phyloP scores from a whole-genome alignment of 768 basidiomycete species.

The Podaxis pistillaris region DNA sequence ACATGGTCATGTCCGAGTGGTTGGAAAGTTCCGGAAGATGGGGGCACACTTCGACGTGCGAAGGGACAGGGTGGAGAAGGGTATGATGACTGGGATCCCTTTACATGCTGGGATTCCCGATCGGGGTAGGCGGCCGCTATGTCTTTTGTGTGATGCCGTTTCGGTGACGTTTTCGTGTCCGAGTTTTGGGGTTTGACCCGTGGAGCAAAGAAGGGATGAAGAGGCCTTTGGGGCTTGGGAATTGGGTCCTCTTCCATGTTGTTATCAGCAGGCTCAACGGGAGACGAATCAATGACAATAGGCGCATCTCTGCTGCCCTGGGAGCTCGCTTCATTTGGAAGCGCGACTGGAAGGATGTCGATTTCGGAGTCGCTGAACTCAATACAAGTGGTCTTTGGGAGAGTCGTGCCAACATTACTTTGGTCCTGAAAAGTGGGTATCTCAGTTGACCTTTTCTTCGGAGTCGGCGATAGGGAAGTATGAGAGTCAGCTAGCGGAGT shows the following conservation, averaged over 20 bases:
- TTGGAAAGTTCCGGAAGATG: slow-evolving; percentile 3
- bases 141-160: slow-evolving; percentile 14
- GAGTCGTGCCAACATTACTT: background rate
- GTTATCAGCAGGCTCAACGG: slow-evolving; percentile 25
- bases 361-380: slow-evolving; percentile 2
- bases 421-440: background rate
- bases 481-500: background rate
- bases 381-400: background rate
- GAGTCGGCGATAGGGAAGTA: background rate
- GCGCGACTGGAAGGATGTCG: background rate
- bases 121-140: slow-evolving; percentile 45
- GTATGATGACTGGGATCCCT: slow-evolving; percentile 50
- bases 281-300: slow-evolving; percentile 44
- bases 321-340: background rate
- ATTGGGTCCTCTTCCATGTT: slow-evolving; percentile 1
- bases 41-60: slow-evolving; percentile 11
- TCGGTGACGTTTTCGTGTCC: slow-evolving; percentile 7
- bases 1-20: background rate
- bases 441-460: background rate
- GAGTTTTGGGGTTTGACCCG: slow-evolving; percentile 22
- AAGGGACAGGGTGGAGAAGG: slow-evolving; percentile 15
- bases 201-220: slow-evolving; percentile 47
- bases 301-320: slow-evolving; percentile 38
- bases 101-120: slow-evolving; percentile 55
- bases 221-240: slow-evolving; percentile 25